Conservation (phyloP, 371 early-diverging fungal genomes). For the Haplosporangium sp. region DNA sequence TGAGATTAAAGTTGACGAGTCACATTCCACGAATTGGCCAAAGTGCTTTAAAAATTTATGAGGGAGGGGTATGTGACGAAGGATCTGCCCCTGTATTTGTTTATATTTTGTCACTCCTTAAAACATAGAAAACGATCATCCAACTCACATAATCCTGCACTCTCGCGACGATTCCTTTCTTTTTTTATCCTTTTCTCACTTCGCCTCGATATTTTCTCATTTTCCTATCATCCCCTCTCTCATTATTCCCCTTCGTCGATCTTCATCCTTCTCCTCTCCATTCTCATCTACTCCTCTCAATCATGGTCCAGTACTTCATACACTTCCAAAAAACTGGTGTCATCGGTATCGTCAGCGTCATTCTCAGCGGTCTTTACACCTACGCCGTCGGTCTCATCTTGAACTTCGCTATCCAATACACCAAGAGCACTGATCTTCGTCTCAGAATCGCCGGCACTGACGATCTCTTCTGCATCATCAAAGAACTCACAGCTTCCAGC, state of each 20-base stretch:
- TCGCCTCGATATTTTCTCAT: no score
- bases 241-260: neutral
- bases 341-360: conserved; percentile 11
- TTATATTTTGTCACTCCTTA: no score
- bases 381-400: conserved; percentile 2
- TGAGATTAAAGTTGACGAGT: no score
- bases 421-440: neutral
- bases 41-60: no score
- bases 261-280: conserved; percentile 4
- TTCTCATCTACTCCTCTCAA: neutral
- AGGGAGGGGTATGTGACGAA: no score
- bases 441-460: conserved; percentile 5
- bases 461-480: neutral
- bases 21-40: no score
- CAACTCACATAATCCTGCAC: no score
- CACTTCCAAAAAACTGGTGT: conserved; percentile 1
- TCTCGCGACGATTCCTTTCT: no score
- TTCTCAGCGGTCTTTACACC: conserved; percentile 11
- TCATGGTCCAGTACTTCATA: conserved; percentile 9
- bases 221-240: neutral
- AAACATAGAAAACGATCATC: no score
- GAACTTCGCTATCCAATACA: conserved; percentile 1
- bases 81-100: no score
- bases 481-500: neutral
- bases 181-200: no score